phyloP scores from a whole-genome alignment of 202 grass and related monocot genomes.

The Eragrostis tef region DNA sequence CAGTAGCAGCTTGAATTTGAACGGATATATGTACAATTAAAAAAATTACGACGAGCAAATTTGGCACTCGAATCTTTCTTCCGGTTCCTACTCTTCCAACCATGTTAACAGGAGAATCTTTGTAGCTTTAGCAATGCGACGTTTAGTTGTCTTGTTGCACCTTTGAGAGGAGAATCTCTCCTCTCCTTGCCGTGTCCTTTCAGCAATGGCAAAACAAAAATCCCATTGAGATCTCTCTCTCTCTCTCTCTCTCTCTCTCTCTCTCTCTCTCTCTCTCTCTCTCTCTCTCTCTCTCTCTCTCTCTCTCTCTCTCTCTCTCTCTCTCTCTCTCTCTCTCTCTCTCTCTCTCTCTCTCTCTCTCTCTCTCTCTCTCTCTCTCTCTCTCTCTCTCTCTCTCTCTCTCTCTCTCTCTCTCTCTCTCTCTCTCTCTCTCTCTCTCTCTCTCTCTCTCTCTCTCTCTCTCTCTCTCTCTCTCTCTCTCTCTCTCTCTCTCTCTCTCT shows the following conservation, averaged over 20 bases:
- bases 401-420: background rate
- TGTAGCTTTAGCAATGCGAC: slow-evolving; percentile 22
- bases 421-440: background rate
- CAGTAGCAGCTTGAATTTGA: background rate
- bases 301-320: background rate
- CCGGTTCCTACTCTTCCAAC: slow-evolving; percentile 11
- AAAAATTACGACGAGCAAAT: background rate
- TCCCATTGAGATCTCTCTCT: slow-evolving; percentile 1
- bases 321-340: background rate
- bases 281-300: background rate
- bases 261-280: too few relatives aligned
- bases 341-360: too few relatives aligned
- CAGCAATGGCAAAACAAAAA: slow-evolving; percentile 41
- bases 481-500: background rate
- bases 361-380: too few relatives aligned
- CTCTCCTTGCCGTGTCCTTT: slow-evolving; percentile 44
- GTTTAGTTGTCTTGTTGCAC: slow-evolving; percentile 31
- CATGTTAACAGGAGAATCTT: slow-evolving; percentile 27
- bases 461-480: too few relatives aligned
- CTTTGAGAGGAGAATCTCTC: slow-evolving; percentile 24
- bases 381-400: background rate
- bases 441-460: too few relatives aligned
- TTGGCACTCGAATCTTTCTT: slow-evolving; percentile 1
- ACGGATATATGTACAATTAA: background rate
- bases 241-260: too few relatives aligned